Percentiles rank a stretch among this genome's conserved stretches.
Evolutionary conservation across 75 land plant species (phyloP).

Genomic region (Selaginella moellendorffii): DNA sequence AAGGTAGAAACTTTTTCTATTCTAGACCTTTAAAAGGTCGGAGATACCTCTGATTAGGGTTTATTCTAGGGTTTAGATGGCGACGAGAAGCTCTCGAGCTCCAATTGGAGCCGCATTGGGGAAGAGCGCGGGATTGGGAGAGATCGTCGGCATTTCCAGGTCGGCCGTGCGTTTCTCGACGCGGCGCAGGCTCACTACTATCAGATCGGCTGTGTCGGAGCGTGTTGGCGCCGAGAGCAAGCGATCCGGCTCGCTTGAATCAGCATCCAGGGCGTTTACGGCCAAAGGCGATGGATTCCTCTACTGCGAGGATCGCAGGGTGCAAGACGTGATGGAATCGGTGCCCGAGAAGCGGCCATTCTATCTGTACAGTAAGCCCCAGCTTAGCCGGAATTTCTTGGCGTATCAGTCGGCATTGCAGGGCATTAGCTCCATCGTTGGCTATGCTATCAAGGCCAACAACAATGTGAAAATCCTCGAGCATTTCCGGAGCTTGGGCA

Average conservation of each 20-base stretch:
- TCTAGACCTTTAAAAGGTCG: no score
- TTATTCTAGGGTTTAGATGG: no score
- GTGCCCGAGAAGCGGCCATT: conserved; percentile 57
- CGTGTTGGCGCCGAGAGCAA: not conserved
- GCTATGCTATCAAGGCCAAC: conserved; percentile 89
- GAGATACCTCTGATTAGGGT: no score
- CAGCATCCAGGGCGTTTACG: not conserved
- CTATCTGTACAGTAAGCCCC: conserved; percentile 76
- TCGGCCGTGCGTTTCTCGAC: no score
- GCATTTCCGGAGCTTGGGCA: conserved; percentile 55
- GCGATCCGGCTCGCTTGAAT: not conserved
- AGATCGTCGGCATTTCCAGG: no score
- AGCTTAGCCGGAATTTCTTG: conserved; percentile 58
- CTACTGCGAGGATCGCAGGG: conserved; percentile 57
- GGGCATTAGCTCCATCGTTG: conserved; percentile 56
- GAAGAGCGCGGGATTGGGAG: no score
- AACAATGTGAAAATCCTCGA: conserved; percentile 80
- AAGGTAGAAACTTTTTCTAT: no score
- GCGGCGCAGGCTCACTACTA: no score
- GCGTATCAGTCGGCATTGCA: conserved; percentile 61
- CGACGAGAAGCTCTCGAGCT: no score
- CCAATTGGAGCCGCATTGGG: no score
- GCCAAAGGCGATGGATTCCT: conserved; percentile 42
- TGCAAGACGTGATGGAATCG: conserved; percentile 50
- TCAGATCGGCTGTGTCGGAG: not conserved